Conservation (phyloP, 352 stramenopile species). For the Phytopythium vexans region DNA sequence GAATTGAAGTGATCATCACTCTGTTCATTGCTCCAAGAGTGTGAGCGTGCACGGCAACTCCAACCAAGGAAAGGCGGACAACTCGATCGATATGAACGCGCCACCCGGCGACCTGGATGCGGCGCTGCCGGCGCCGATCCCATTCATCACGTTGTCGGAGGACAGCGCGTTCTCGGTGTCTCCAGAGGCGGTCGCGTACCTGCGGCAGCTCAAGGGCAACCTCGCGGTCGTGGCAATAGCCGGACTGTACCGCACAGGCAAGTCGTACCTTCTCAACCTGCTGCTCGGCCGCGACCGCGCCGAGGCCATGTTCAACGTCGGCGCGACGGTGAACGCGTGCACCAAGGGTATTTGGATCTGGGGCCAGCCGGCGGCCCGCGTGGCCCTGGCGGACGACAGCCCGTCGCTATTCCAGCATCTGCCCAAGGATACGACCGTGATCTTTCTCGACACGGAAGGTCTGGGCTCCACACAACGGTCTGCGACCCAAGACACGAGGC, state of each 20-base stretch:
- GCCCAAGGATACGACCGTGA: slow-evolving; percentile 39
- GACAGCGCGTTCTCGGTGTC: slow-evolving; percentile 62
- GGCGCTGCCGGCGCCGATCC: slow-evolving; percentile 34
- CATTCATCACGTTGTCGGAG: slow-evolving; percentile 66
- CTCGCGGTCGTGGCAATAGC: slow-evolving; percentile 69
- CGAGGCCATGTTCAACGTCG: slow-evolving; percentile 71
- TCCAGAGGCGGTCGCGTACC: slow-evolving; percentile 51
- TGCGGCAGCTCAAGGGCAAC: slow-evolving; percentile 54
- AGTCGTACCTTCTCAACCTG: slow-evolving; percentile 79
- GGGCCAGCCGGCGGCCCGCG: slow-evolving; percentile 31
- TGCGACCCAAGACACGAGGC: slow-evolving; percentile 67
- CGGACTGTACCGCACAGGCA: slow-evolving; percentile 74
- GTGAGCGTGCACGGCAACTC: no score
- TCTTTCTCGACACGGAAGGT: slow-evolving; percentile 81
- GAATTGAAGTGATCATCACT: slow-evolving; percentile 2
- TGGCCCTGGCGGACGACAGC: slow-evolving; percentile 13
- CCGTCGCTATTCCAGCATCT: slow-evolving; percentile 35
- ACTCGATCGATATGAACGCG: neutral
- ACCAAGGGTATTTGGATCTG: slow-evolving; percentile 86
- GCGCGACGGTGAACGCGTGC: slow-evolving; percentile 68
- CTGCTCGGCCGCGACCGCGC: slow-evolving; percentile 42
- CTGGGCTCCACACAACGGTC: slow-evolving; percentile 59
- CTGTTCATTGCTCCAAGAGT: neutral
- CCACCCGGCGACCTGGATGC: neutral
- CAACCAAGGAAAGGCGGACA: slow-evolving; percentile 4